Evolutionary conservation across 1,284 basidiomycete genomes (phyloP), one percentile per base, ranked within the genome.

Genomic region (Cryptococcus sp.): DNA sequence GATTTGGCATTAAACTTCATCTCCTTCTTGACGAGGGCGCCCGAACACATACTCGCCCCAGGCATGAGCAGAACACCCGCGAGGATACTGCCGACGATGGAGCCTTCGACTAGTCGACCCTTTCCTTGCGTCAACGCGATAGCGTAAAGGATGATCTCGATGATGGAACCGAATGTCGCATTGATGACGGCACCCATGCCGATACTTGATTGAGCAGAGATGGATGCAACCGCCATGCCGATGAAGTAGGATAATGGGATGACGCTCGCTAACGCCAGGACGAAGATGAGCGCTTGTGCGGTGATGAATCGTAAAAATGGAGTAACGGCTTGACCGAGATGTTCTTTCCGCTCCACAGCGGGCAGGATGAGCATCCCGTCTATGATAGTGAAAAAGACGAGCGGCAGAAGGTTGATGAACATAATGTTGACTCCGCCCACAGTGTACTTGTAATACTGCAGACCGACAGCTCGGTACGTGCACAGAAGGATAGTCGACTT

Each of bases 141-240:
- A 39, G 81, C 82, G 75, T 99, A 99, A 0, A 99, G 84, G 66
- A 99, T 85, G 69, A 99, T 91, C 79, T 99, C 96, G 76, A 99
- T 94, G 73, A 99, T 88, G 11, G 92, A 95, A 76, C 96, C 96
- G 70, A 99, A 99, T 0, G 93, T 96, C 0, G 96, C 96, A 78
- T 99, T 99, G 82, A 99, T 99, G 67, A 99, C 95, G 0, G 96
- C 96, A 62, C 96, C 96, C 93, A 99, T 98, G 15, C 96, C 96
- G 64, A 99, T 99, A 16, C 90, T 93, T 0, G 91, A 95, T 76
- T 99, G 96, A 0, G 96, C 95, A 22, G 91, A 93, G 73, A 99
- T 99, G 51, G 91, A 94, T 0, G 96, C 96, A 56, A 99, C 96
- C 1, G 96, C 96, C 96, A 99, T 99, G 22, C 96, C 96, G 71